phyloP scores from a whole-genome alignment of 371 early-diverging fungal genomes.

The Umbelopsis sp. region DNA sequence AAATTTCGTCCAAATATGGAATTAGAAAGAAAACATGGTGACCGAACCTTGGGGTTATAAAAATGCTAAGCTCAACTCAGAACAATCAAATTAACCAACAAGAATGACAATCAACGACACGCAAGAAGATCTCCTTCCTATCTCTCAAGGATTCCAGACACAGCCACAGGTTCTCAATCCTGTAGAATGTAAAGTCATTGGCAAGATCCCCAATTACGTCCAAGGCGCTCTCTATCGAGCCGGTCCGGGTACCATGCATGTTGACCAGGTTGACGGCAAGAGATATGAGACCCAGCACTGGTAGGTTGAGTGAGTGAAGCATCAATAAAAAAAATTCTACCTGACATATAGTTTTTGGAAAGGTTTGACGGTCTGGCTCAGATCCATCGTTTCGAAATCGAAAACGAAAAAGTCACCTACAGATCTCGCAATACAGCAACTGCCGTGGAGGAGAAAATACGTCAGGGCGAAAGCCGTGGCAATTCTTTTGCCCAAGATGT shows the following conservation, averaged over 20 bases:
- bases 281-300: conserved; percentile 34
- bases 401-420: conserved; percentile 29
- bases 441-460: conserved; percentile 2
- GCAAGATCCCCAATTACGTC: conserved; percentile 44
- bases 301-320: background rate
- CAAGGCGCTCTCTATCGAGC: conserved; percentile 41
- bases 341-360: background rate
- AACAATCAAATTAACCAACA: background rate
- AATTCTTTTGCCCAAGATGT: conserved; percentile 56
- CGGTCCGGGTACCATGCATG: conserved; percentile 43
- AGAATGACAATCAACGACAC: background rate
- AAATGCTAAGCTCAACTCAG: background rate
- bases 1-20: background rate
- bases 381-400: conserved; percentile 9
- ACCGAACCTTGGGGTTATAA: background rate
- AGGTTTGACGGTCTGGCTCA: conserved; percentile 18
- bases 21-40: background rate
- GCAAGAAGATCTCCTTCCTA: background rate
- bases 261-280: conserved; percentile 30
- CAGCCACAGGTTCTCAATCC: conserved; percentile 8
- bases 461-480: background rate
- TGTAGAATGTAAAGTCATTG: conserved; percentile 30
- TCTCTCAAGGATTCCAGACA: background rate
- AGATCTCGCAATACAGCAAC: conserved; percentile 30
- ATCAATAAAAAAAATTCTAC: background rate